Conservation (phyloP, 108 stramenopile species). For the Pelagomonas calceolata region DNA sequence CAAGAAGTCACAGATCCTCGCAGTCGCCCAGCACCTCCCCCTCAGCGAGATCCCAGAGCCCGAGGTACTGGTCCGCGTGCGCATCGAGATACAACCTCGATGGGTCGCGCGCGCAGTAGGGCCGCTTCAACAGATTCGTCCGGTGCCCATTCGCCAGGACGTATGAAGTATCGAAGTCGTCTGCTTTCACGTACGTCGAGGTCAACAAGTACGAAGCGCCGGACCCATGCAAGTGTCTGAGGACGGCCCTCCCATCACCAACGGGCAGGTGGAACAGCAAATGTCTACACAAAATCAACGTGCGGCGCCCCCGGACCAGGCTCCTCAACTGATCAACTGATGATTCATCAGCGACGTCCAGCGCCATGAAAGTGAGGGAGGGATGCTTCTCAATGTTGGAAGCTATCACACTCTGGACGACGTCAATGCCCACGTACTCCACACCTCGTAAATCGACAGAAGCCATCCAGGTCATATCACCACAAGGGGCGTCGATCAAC, state of each 20-base stretch:
- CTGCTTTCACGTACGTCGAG: not conserved
- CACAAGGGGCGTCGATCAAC: not conserved
- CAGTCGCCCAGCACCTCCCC: not conserved
- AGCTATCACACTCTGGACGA: not conserved
- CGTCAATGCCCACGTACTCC: not conserved
- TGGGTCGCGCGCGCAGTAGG: not conserved
- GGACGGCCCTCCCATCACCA: not conserved
- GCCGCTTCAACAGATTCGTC: not conserved
- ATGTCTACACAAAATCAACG: not conserved
- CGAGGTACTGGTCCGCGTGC: not conserved
- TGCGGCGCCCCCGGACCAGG: not conserved
- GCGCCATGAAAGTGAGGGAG: no score
- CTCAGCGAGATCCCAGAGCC: not conserved
- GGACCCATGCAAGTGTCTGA: not conserved
- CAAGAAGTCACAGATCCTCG: no score
- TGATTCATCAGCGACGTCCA: no score
- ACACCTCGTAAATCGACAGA: not conserved
- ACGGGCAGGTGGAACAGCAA: not conserved
- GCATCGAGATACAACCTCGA: not conserved
- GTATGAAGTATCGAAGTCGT: no score
- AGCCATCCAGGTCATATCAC: not conserved
- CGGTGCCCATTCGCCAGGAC: not conserved
- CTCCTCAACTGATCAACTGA: no score
- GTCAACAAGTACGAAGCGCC: not conserved
- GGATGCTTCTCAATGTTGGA: no score